Evolutionary conservation across 75 land plant genomes (phyloP).

Genomic region (Chamaecyparis obtusa): DNA sequence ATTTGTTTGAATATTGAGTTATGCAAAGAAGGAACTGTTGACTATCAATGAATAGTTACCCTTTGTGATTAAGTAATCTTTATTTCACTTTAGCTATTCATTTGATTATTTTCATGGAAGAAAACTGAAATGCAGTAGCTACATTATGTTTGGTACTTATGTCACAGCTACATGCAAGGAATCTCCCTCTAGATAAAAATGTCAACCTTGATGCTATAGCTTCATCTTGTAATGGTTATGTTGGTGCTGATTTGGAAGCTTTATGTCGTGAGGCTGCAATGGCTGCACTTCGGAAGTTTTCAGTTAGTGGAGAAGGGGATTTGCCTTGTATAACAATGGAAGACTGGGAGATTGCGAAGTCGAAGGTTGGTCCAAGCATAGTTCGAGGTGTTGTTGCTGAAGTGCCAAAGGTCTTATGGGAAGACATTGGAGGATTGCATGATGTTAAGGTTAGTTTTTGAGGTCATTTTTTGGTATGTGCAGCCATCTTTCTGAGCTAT

Average conservation of each 20-base stretch:
- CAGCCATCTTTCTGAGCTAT: neutral
- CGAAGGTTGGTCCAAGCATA: constrained; percentile 83
- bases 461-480: neutral
- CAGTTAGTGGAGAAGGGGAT: constrained; percentile 14
- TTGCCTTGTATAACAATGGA: constrained; percentile 42
- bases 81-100: neutral
- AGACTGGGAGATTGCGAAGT: constrained; percentile 73
- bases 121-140: neutral
- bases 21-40: neutral
- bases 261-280: constrained; percentile 79
- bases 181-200: constrained; percentile 48
- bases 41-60: neutral
- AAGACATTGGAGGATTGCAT: constrained; percentile 87
- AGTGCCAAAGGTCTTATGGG: constrained; percentile 81
- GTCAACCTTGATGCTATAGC: constrained; percentile 67
- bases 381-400: constrained; percentile 79
- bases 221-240: constrained; percentile 86
- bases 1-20: neutral
- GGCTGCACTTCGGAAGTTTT: constrained; percentile 42
- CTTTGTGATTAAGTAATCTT: neutral
- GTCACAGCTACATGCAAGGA: constrained; percentile 73
- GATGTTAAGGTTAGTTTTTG: constrained; percentile 67
- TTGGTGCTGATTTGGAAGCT: constrained; percentile 91
- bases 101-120: neutral
- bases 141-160: constrained; percentile 3